Evolutionary conservation across 768 basidiomycete genomes (phyloP), one percentile per base, ranked within the genome.

Genomic region (Kwoniella botswanensis): DNA sequence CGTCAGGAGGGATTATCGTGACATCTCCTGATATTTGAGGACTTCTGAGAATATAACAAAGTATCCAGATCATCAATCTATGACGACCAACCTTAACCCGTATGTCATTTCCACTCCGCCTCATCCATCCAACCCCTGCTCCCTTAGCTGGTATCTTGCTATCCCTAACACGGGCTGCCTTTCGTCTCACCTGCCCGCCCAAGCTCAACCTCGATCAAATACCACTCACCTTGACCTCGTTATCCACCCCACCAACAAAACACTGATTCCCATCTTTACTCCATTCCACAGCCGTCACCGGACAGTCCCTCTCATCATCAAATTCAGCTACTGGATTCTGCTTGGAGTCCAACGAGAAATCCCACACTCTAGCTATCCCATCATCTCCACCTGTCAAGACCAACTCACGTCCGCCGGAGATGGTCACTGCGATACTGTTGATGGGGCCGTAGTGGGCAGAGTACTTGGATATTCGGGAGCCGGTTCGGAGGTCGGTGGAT

Each of bases 161-260:
- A 26, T 26, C 26, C 26, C 26, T 26, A 26, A 26, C 2, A 26
- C 26, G n/a, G 26, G 26, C 26, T 26, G 26, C 26, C 4, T 26
- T 26, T 26, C 26, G 26, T 26, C 26, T 26, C 26, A 26, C 26
- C 26, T 26, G 26, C 26, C 26, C 26, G 26, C 26, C 26, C 26
- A 26, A 26, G 26, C 26, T 26, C 26, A 26, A 26, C 26, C 26
- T 26, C 26, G 26, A 2, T 26, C 4, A 4, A 26, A 26, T 26
- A 26, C 26, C 26, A 26, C 26, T 74, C 78, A 96, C 94, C 82
- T 98, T 94, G 71, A 99, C 91, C 82, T 94, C 93, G 75, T 99
- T 99, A 84, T 99, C 96, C 77, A 98, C 84, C 15, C 92, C 94
- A 4, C 91, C 95, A n/a, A 93, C 88, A 74, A 93, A 99, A 43